A percentile compares a stretch with the other conserved stretches of the same genome.
phyloP scores from a whole-genome alignment of 768 basidiomycete species.

The Lanmaoa rubissima region DNA sequence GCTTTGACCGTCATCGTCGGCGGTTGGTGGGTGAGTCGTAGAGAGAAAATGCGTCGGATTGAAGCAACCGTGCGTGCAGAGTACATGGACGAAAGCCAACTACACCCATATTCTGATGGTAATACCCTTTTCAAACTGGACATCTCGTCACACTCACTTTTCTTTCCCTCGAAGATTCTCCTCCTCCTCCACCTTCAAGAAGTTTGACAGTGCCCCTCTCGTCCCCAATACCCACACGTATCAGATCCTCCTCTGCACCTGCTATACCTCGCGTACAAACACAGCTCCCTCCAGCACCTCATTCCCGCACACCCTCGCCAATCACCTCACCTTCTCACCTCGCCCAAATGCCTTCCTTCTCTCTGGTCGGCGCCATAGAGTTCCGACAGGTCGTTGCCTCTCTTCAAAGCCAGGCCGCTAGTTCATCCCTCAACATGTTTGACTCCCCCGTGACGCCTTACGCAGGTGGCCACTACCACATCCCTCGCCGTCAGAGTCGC shows the following conservation, averaged over 20 bases:
- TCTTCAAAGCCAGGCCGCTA: conserved; percentile 66
- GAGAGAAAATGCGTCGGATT: conserved; percentile 42
- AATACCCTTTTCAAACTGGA: conserved; percentile 39
- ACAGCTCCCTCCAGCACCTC: conserved; percentile 41
- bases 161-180: conserved; percentile 11
- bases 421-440: conserved; percentile 58
- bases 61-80: conserved; percentile 59
- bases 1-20: conserved; percentile 72
- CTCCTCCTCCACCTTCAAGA: not conserved
- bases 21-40: conserved; percentile 70
- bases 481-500: conserved; percentile 31
- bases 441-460: conserved; percentile 69
- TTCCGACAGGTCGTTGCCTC: conserved; percentile 89
- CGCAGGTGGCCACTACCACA: conserved; percentile 72
- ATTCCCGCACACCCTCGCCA: conserved; percentile 50
- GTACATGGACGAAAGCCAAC: conserved; percentile 46
- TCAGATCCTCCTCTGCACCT: conserved; percentile 40
- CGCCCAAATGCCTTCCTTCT: conserved; percentile 75
- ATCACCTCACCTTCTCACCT: conserved; percentile 37
- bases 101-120: conserved; percentile 60
- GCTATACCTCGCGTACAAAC: conserved; percentile 39
- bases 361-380: conserved; percentile 92
- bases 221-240: conserved; percentile 36
- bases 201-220: conserved; percentile 20
- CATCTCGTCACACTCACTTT: conserved; percentile 3